Evolutionary conservation across 345 rosid species (phyloP).

Genomic region (Lepidium didymum): DNA sequence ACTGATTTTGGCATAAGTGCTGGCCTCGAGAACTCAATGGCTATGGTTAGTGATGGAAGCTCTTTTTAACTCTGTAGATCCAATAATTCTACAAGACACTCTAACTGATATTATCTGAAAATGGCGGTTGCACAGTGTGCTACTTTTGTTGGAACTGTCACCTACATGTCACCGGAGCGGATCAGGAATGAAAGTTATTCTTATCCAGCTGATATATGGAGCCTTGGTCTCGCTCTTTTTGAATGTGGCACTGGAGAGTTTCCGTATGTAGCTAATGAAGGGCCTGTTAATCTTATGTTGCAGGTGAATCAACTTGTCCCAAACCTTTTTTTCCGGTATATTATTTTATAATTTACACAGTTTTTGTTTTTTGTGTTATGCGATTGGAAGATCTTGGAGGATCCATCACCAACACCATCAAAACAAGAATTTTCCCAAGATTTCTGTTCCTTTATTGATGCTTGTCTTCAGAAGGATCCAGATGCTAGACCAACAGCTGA

Average conservation of each 20-base stretch:
- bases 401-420: slow-evolving; percentile 85
- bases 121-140: slow-evolving; percentile 62
- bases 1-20: slow-evolving; percentile 98
- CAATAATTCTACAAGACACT: not conserved
- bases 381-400: slow-evolving; percentile 69
- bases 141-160: slow-evolving; percentile 95
- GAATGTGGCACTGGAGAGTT: slow-evolving; percentile 97
- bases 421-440: slow-evolving; percentile 62
- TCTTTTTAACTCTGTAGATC: not conserved
- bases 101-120: slow-evolving; percentile 12
- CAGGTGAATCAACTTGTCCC: slow-evolving; percentile 51
- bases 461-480: slow-evolving; percentile 78
- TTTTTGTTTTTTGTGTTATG: not conserved
- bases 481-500: slow-evolving; percentile 89
- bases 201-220: slow-evolving; percentile 97
- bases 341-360: not conserved
- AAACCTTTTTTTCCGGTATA: not conserved
- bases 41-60: slow-evolving; percentile 59
- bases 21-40: slow-evolving; percentile 90
- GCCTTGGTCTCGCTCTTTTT: slow-evolving; percentile 90
- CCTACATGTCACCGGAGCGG: slow-evolving; percentile 98
- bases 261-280: slow-evolving; percentile 79
- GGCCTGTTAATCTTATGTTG: slow-evolving; percentile 91
- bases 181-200: slow-evolving; percentile 79
- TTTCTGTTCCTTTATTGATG: slow-evolving; percentile 85